Evolutionary conservation across 208 protist genomes (phyloP).

Genomic region (Trypanosoma scelopori): DNA sequence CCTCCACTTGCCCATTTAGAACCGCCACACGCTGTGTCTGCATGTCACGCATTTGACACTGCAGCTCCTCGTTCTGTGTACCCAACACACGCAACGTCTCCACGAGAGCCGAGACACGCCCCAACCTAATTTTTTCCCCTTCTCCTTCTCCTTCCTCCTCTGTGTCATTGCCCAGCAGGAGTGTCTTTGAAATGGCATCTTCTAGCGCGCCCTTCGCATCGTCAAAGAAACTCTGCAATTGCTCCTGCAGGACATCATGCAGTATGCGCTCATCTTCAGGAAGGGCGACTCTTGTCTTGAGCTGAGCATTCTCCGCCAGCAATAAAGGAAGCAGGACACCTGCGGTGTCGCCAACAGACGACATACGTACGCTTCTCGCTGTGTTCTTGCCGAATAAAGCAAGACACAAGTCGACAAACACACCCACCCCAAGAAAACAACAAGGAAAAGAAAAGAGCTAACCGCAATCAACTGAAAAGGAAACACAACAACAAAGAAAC

Average conservation of each 20-base stretch:
- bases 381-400: too few relatives aligned
- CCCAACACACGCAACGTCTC: constrained; percentile 41
- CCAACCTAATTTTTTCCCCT: background rate
- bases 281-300: constrained; percentile 41
- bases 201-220: constrained; percentile 30
- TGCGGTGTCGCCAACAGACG: constrained; percentile 6
- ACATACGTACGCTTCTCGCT: background rate
- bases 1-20: constrained; percentile 53
- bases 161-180: constrained; percentile 10
- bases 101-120: constrained; percentile 18
- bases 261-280: constrained; percentile 57
- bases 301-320: constrained; percentile 55
- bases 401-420: too few relatives aligned
- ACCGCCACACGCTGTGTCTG: constrained; percentile 34
- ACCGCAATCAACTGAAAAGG: too few relatives aligned
- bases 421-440: too few relatives aligned
- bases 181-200: constrained; percentile 9
- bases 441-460: too few relatives aligned
- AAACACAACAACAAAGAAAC: too few relatives aligned
- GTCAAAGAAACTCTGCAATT: constrained; percentile 57
- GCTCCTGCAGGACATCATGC: constrained; percentile 45
- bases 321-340: constrained; percentile 32
- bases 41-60: constrained; percentile 33
- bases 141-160: constrained; percentile 9
- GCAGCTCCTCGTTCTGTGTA: constrained; percentile 38